These are phyloP conservation scores for Chrysopogon serrulatus DNA, from an alignment of 176 grass and related monocot genomes.

Conservation along the genomic window DNA sequence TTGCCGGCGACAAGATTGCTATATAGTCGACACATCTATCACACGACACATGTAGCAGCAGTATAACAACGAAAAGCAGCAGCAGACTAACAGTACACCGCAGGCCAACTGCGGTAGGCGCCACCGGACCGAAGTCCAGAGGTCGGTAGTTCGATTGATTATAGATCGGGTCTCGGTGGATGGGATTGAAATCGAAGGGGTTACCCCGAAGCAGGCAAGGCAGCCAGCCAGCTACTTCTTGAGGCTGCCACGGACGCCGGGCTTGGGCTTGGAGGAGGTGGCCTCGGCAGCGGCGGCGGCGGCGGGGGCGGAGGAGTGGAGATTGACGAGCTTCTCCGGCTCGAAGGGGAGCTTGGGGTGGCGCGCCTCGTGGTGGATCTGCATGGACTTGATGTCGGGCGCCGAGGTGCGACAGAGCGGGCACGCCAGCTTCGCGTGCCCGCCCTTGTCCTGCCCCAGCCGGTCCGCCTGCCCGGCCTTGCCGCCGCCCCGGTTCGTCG, in stretches of 20 bases:
- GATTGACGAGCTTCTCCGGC: slow-evolving; percentile 68
- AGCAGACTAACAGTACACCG: background rate
- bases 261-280: slow-evolving; percentile 46
- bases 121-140: background rate
- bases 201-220: background rate
- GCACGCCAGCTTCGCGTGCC: slow-evolving; percentile 93
- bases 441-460: slow-evolving; percentile 76
- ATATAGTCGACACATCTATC: slow-evolving; percentile 25
- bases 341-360: slow-evolving; percentile 96
- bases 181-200: background rate
- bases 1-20: background rate
- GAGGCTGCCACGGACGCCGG: slow-evolving; percentile 73
- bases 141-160: background rate
- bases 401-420: slow-evolving; percentile 71
- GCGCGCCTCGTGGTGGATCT: slow-evolving; percentile 96
- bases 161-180: slow-evolving; percentile 6
- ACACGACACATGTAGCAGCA: slow-evolving; percentile 31
- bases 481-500: slow-evolving; percentile 88
- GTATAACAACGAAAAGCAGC: background rate
- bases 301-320: slow-evolving; percentile 34
- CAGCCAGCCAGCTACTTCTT: slow-evolving; percentile 60
- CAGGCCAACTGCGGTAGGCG: background rate
- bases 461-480: slow-evolving; percentile 77
- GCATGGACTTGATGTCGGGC: slow-evolving; percentile 91
- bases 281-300: background rate